Base-by-base conservation (phyloP, 208 protist genomes). In the Willaertia magna region DNA sequence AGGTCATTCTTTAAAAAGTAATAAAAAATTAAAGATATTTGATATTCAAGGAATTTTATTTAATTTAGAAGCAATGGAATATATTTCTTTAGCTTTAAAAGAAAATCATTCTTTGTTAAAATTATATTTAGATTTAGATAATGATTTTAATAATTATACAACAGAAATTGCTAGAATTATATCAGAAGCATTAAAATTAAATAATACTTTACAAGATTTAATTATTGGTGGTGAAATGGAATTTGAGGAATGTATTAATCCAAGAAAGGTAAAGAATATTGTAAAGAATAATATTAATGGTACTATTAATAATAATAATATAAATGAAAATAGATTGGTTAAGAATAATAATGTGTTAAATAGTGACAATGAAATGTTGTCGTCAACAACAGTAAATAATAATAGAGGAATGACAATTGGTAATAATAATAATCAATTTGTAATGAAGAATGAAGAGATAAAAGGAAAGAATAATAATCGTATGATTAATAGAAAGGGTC, bases 21-120 rank as follows among this genome's bases (percentile, higher is more conserved):
- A 85, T 51, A 78, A n/a, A 40, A 34, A 20, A 40, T 12, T 85
- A 11, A 78, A 52, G 39, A 75, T 51, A 47, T 78, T 85, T 78
- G 82, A 85, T 61, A 75, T 85, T n/a, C 82, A 85, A 61, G 82
- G 82, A 52, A 78, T 85, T 16, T 42, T 79, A 47, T 34, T 85
- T 18, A 47, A 78, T 49, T 43, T 78, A 78, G 34, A 11, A 6
- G 1, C n/a, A 52, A 40, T 51, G 22, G 26, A 47, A 39, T 14
- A 22, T 75, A 51, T 85, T 52, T 40, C 79, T 46, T n/a, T 51
- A 22, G 16, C 42, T 18, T 26, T 85, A 0, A 67, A 46, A 85
- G n/a, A 79, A 51, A 61, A 85, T 78, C 14, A 34, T 14, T 79
- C 47, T 22, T 14, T 61, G 9, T 61, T 51, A 11, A 46, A 85